Evolutionary conservation across 345 rosid genomes (phyloP).

Genomic region (Arabidopsis arenosa): DNA sequence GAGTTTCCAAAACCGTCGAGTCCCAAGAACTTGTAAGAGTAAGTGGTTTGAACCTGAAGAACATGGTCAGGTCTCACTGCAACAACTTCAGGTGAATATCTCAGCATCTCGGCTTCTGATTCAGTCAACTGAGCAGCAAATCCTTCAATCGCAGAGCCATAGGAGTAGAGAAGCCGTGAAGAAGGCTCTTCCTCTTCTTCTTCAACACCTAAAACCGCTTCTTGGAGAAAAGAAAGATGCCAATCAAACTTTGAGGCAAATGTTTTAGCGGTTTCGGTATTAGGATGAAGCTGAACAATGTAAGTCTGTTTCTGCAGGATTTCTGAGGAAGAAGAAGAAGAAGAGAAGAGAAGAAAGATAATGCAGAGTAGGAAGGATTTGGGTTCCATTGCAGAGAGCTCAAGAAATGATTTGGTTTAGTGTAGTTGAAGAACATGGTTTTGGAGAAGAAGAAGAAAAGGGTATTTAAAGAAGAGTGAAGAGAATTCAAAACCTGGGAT

Average conservation of each 20-base stretch:
- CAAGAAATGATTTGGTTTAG: constrained; percentile 17
- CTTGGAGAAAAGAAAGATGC: constrained; percentile 75
- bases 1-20: constrained; percentile 56
- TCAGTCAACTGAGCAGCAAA: constrained; percentile 79
- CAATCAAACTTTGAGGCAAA: constrained; percentile 61
- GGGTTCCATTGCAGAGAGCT: constrained; percentile 49
- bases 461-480: constrained; percentile 65
- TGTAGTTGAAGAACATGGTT: constrained; percentile 51
- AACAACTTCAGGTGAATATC: constrained; percentile 63
- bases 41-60: constrained; percentile 77
- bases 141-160: constrained; percentile 82
- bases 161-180: constrained; percentile 84
- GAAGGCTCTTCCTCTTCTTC: constrained; percentile 53
- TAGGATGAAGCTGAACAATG: constrained; percentile 86
- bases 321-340: constrained; percentile 33
- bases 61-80: constrained; percentile 74
- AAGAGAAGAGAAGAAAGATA: constrained; percentile 41
- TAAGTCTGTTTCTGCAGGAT: constrained; percentile 58
- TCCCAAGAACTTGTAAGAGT: constrained; percentile 87
- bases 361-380: constrained; percentile 39
- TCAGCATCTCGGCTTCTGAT: constrained; percentile 55
- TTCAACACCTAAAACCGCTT: constrained; percentile 43
- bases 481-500: constrained; percentile 51
- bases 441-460: constrained; percentile 37
- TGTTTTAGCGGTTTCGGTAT: constrained; percentile 46